Base-by-base conservation (phyloP, 441 rosid genomes). In the Erodium trifolium region DNA sequence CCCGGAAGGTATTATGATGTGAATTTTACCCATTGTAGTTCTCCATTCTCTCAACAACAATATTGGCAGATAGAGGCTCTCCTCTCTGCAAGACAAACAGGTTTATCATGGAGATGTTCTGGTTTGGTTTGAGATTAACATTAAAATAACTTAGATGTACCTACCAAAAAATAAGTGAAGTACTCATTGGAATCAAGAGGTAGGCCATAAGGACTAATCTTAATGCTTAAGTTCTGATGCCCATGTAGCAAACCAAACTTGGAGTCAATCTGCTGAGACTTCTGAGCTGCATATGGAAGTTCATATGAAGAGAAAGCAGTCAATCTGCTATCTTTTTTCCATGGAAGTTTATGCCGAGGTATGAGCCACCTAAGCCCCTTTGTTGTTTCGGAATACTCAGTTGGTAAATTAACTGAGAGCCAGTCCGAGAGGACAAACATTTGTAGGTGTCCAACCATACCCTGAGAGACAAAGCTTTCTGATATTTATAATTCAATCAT, bases 391-490 rank as follows among this genome's bases (percentile, higher is more conserved):
- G 89, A 85, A 75, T 81, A 85, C 67, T 85, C 85, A 35, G 80
- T 68, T 7, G 85, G 83, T 64, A 75, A 84, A 71, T 82, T 75
- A 43, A 67, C 71, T 41, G 78, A 69, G 73, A 85, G 14, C 89
- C 87, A 83, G 68, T 80, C 83, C 8, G 84, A 83, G 68, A 85
- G 82, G 35, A 80, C 84, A 83, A 85, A 83, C 70, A 83, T 83
- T 79, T 85, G 89, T 45, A 85, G 80, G 69, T 85, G 89, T 64
- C 89, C 89, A 51, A 81, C 70, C 82, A 85, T 70, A 73, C 87
- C 89, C 89, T 85, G 71, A 8, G 19, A 78, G 64, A 14, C n/a
- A 77, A 12, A 9, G 6, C 34, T 13, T 7, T 27, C 18, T n/a
- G 35, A 37, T 31, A 39, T 63, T 6, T 43, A 19, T 39, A 66